phyloP scores from a whole-genome alignment of 345 rosid genomes.

The Bruguiera parviflora region DNA sequence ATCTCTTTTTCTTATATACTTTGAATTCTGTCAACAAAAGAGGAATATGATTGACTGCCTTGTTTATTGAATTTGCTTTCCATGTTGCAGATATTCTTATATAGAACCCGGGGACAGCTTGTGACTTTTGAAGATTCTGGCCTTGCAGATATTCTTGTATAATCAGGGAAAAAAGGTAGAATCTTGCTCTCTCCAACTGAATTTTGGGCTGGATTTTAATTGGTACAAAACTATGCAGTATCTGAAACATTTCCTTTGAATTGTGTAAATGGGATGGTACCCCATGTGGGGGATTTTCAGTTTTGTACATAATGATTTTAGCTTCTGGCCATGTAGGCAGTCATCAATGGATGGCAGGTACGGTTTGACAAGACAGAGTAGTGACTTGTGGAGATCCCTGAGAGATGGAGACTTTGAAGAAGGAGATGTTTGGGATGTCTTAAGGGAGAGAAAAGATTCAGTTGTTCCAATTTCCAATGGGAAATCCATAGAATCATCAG shows the following conservation, averaged over 20 bases:
- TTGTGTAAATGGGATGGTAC: constrained; percentile 8
- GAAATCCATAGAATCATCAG: constrained; percentile 23
- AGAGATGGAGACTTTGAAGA: constrained; percentile 44
- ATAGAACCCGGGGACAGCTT: constrained; percentile 15
- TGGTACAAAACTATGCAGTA: background rate
- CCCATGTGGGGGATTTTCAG: constrained; percentile 8
- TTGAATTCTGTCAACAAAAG: background rate
- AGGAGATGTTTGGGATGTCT: constrained; percentile 41
- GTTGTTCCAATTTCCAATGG: background rate
- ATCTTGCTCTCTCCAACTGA: constrained; percentile 6
- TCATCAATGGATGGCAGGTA: constrained; percentile 23
- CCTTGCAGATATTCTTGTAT: too few relatives aligned
- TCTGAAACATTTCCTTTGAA: constrained; percentile 5
- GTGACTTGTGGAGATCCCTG: constrained; percentile 30
- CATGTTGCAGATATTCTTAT: constrained; percentile 30
- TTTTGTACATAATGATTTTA: background rate
- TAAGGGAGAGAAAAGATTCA: constrained; percentile 33
- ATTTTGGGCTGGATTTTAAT: background rate
- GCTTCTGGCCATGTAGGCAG: constrained; percentile 4
- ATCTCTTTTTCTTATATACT: background rate
- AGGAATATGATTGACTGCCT: background rate
- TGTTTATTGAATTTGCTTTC: constrained; percentile 13
- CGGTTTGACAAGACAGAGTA: constrained; percentile 17
- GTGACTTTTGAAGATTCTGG: constrained; percentile 2
- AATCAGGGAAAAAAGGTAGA: constrained; percentile 25